phyloP scores from a whole-genome alignment of 1,284 basidiomycete genomes.

The Agaricales sp. region DNA sequence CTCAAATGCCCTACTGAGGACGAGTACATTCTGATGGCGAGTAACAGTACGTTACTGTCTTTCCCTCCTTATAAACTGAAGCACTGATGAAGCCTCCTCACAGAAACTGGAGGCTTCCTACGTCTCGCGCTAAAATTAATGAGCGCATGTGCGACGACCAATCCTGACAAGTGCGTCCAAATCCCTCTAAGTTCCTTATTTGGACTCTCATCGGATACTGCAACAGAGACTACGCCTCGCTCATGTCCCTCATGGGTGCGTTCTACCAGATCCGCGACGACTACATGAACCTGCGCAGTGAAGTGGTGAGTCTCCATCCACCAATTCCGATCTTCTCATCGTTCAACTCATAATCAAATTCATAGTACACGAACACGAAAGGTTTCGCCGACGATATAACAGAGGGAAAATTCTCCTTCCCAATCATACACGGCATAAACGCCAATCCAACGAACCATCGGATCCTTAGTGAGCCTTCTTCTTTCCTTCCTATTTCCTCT shows the following conservation, averaged over 20 bases:
- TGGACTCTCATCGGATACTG: no score
- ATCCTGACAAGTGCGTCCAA: neutral
- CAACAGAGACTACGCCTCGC: no score
- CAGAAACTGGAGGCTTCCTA: neutral
- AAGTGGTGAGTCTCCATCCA: neutral
- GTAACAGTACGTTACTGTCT: slow-evolving; percentile 48
- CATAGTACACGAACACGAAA: slow-evolving; percentile 64
- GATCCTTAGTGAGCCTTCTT: slow-evolving; percentile 67
- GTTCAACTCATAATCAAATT: slow-evolving; percentile 10
- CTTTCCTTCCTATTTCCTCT: slow-evolving; percentile 17
- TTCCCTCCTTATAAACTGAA: neutral
- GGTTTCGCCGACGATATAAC: slow-evolving; percentile 74
- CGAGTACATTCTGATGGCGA: slow-evolving; percentile 79
- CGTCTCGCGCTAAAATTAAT: neutral
- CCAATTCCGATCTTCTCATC: neutral
- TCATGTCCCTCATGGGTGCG: neutral
- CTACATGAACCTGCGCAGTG: neutral
- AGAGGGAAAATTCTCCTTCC: slow-evolving; percentile 78
- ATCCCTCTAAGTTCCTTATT: no score
- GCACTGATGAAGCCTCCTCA: neutral
- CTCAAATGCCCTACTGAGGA: slow-evolving; percentile 74
- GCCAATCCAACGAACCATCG: slow-evolving; percentile 48
- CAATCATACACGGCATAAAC: slow-evolving; percentile 62
- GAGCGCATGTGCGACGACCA: neutral
- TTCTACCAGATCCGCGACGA: neutral